phyloP scores from a whole-genome alignment of 371 early-diverging fungal genomes.

The Mortierella sp. region DNA sequence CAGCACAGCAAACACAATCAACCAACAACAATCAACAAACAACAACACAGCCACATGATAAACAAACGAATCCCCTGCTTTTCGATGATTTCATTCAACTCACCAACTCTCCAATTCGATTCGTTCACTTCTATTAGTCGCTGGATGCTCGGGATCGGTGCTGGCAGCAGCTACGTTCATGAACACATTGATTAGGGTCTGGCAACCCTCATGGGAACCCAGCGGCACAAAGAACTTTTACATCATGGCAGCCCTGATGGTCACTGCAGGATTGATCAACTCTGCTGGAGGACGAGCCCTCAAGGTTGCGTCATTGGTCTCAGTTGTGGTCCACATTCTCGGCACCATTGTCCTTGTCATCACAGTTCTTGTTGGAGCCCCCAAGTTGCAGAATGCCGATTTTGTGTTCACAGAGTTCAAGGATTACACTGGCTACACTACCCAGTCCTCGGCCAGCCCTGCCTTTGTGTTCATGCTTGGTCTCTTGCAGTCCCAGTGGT shows the following conservation, averaged over 20 bases:
- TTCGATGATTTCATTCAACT: too few relatives aligned
- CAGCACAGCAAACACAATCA: neutral
- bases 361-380: constrained; percentile 38
- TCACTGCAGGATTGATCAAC: constrained; percentile 41
- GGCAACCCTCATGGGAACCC: constrained; percentile 46
- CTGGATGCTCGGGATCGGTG: constrained; percentile 59
- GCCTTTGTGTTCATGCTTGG: constrained; percentile 70
- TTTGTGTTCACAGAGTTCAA: constrained; percentile 61
- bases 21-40: neutral
- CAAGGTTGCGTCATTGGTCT: constrained; percentile 58
- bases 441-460: constrained; percentile 43
- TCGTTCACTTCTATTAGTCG: constrained; percentile 13
- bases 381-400: constrained; percentile 56
- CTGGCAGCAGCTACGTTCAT: constrained; percentile 70
- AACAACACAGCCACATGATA: neutral
- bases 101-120: neutral
- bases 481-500: constrained; percentile 73
- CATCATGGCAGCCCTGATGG: constrained; percentile 42
- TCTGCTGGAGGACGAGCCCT: constrained; percentile 52
- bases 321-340: constrained; percentile 60
- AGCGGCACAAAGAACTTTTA: constrained; percentile 39
- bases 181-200: constrained; percentile 65
- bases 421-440: constrained; percentile 67
- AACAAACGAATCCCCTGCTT: neutral
- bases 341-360: constrained; percentile 39